Evolutionary conservation across 1,284 basidiomycete genomes (phyloP).

Genomic region (Malassezia obtusa): DNA sequence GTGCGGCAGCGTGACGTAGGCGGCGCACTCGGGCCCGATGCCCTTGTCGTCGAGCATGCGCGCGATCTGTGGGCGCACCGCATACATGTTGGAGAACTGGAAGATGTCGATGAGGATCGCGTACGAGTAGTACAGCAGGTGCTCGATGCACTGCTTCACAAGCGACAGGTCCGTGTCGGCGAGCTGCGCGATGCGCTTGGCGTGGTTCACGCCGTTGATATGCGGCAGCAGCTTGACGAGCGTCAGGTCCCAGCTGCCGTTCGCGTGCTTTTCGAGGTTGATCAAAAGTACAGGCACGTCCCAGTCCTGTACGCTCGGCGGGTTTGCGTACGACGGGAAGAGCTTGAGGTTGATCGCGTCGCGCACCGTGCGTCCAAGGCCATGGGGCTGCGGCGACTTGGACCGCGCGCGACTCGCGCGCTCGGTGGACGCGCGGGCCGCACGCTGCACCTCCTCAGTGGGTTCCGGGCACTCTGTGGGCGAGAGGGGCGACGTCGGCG

Average conservation of each 20-base stretch:
- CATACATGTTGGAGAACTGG: conserved; percentile 88
- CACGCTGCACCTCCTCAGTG: neutral
- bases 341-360: conserved; percentile 61
- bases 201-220: conserved; percentile 83
- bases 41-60: conserved; percentile 72
- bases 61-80: conserved; percentile 69
- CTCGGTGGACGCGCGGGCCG: neutral
- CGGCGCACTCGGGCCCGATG: conserved; percentile 75
- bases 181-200: conserved; percentile 78
- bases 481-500: neutral
- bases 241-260: conserved; percentile 92
- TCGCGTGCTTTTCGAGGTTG: conserved; percentile 66
- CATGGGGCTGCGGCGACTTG: conserved; percentile 26
- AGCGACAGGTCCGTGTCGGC: conserved; percentile 79
- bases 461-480: neutral
- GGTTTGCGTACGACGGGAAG: conserved; percentile 92
- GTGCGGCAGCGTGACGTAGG: conserved; percentile 74
- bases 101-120: conserved; percentile 94
- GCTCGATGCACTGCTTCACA: conserved; percentile 76
- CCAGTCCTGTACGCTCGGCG: conserved; percentile 80
- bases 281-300: conserved; percentile 85
- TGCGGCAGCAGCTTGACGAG: conserved; percentile 61
- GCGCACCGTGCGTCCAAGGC: conserved; percentile 41
- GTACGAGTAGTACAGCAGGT: conserved; percentile 92
- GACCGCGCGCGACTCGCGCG: neutral